Evolutionary conservation across 2,329 filamentous ascomycete species (phyloP), one percentile per base, ranked within the genome.

Genomic region (Xylariomycetidae sp.): DNA sequence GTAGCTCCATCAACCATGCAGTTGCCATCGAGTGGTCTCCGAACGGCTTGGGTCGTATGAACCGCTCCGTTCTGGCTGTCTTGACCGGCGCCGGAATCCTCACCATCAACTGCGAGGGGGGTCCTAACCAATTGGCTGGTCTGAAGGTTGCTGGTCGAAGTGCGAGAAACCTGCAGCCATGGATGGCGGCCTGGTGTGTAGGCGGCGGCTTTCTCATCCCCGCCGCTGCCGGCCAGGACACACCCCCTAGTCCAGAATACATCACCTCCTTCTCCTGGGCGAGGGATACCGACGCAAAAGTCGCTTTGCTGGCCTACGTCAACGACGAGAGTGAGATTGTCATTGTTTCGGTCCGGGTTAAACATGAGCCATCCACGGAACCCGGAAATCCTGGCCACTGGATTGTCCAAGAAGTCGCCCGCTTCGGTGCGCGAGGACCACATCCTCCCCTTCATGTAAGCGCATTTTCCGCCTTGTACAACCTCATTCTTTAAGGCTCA

Each of bases 11-110:
- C 45, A 75, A 72, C 40, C 73, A 78, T 43, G 64, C 72, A 12
- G 63, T 76, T 10, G 54, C 60, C 7, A 42, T 77, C 14, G 68
- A 64, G 29, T 79, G 74, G 74, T 77, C 73, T n/a, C 73, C 74
- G 0, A 56, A 56, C n/a, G 71, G 70, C 2, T 52, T 79, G n/a
- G 74, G 74, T 2, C 63, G 64, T 25, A 74, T 76, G 45, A 50
- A 63, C 6, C 62, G 74, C 1, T 65, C 73, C 1, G 63, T 76
- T 5, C 56, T 79, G 20, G 64, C 59, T 10, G 67, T 69, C 4
- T 50, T 77, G 40, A 67, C 67, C 1, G 69, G 68, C 7, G 64
- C 61, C 1, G 74, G 74, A 1, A 58, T 60, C 30, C 45, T 79
- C 16, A 57, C 67, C 12, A 56, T 72, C 12, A 67, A 76, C 27